Percentiles rank a stretch among this genome's conserved stretches.
These are phyloP conservation scores for Aspergillus intermedius DNA, from an alignment of 2,329 filamentous ascomycete species.

Conservation along the genomic window DNA sequence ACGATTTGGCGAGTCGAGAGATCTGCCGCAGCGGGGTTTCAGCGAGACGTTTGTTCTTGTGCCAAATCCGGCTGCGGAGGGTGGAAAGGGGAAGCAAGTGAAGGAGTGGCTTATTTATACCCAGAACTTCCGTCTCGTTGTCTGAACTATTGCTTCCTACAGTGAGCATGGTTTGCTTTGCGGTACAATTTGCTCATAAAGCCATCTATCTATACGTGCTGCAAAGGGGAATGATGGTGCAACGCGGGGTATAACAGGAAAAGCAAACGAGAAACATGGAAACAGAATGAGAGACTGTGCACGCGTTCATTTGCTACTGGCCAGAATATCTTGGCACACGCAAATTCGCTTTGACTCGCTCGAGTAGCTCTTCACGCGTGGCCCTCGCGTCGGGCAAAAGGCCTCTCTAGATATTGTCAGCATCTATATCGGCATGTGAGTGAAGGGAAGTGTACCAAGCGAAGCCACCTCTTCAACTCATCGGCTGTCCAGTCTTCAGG, in stretches of 20 bases:
- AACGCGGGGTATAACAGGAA: not conserved
- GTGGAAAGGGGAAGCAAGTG: conserved; percentile 49
- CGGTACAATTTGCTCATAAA: not conserved
- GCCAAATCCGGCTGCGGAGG: conserved; percentile 54
- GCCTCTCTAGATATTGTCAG: conserved; percentile 47
- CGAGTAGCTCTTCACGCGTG: conserved; percentile 58
- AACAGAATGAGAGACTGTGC: not conserved
- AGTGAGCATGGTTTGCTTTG: not conserved
- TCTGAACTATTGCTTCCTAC: conserved; percentile 20
- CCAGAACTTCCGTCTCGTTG: conserved; percentile 61
- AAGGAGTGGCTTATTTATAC: conserved; percentile 62
- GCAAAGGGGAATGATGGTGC: not conserved
- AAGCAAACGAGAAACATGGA: not conserved
- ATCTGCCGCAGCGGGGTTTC: conserved; percentile 62
- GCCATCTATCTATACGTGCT: not conserved
- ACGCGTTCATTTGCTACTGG: conserved; percentile 9
- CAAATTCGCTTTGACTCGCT: conserved; percentile 64
- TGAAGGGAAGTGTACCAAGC: conserved; percentile 53
- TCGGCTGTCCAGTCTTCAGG: conserved; percentile 69
- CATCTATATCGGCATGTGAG: not conserved
- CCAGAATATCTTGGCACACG: conserved; percentile 30
- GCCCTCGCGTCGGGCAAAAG: conserved; percentile 55
- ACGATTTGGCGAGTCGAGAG: conserved; percentile 56
- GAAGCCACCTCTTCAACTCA: conserved; percentile 75
- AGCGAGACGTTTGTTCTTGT: conserved; percentile 76